Evolutionary conservation across 495 filamentous ascomycete species (phyloP).

Genomic region (Penicillium simplicissimum): DNA sequence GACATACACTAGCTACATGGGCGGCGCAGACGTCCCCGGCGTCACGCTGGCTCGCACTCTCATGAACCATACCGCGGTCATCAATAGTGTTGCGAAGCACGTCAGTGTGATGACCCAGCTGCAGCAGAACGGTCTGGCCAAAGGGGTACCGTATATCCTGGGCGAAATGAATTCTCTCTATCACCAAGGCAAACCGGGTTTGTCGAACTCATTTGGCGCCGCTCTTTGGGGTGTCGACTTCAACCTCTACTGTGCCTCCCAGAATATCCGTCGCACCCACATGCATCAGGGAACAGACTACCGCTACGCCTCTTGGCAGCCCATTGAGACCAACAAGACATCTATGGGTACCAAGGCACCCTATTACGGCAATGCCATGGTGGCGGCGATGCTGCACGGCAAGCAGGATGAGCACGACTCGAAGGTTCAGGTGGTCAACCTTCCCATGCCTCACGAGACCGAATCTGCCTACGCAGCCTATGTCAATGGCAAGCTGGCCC

Average conservation of each 20-base stretch:
- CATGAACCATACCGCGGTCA: constrained; percentile 64
- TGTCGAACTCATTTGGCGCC: constrained; percentile 70
- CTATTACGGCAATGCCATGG: constrained; percentile 66
- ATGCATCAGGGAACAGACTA: constrained; percentile 70
- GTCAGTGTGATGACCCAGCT: constrained; percentile 35
- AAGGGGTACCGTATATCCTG: constrained; percentile 57
- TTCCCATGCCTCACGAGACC: constrained; percentile 43
- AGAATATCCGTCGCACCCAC: constrained; percentile 59
- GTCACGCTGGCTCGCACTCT: constrained; percentile 65
- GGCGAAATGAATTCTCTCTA: constrained; percentile 68
- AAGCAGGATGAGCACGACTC: constrained; percentile 8
- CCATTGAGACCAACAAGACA: constrained; percentile 53
- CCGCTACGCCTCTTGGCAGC: constrained; percentile 61
- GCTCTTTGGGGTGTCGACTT: constrained; percentile 72
- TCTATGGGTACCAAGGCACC: constrained; percentile 62
- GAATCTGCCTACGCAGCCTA: constrained; percentile 64
- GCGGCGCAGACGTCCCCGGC: constrained; percentile 59
- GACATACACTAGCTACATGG: constrained; percentile 56
- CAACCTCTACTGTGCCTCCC: constrained; percentile 58
- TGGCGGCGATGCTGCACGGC: constrained; percentile 56
- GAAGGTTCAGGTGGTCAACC: constrained; percentile 30
- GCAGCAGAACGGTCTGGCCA: constrained; percentile 32
- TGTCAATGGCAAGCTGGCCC: constrained; percentile 40
- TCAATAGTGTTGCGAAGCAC: constrained; percentile 48
- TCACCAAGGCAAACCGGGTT: constrained; percentile 60